These are phyloP conservation scores for Astrocystis sublimbata DNA, from an alignment of 495 filamentous ascomycete species.

Conservation along the genomic window DNA sequence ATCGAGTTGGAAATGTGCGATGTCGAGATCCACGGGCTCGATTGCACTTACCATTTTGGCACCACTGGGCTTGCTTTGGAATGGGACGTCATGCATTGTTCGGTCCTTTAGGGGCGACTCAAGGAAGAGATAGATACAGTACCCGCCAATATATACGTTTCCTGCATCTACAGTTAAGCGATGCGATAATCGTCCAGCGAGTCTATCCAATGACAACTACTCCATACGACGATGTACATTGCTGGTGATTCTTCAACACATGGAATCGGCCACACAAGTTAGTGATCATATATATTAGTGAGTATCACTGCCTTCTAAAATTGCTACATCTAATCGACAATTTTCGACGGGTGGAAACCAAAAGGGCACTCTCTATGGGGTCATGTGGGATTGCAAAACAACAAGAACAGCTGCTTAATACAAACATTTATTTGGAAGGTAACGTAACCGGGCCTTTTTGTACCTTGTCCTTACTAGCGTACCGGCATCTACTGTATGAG, in stretches of 20 bases:
- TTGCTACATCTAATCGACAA: background rate
- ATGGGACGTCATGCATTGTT: background rate
- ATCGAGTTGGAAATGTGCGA: background rate
- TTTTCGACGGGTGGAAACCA: too few relatives aligned
- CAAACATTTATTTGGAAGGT: too few relatives aligned
- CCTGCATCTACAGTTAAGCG: background rate
- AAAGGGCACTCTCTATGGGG: too few relatives aligned
- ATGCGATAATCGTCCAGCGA: slow-evolving; percentile 4
- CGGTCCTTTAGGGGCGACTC: background rate
- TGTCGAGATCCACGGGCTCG: background rate
- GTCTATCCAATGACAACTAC: background rate
- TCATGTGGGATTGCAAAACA: too few relatives aligned
- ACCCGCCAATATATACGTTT: slow-evolving; percentile 6
- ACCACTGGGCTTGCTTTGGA: background rate
- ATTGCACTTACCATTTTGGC: slow-evolving; percentile 6
- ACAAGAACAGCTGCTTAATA: too few relatives aligned
- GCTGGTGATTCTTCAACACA: background rate
- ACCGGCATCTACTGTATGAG: too few relatives aligned
- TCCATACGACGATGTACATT: background rate
- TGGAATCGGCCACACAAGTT: background rate
- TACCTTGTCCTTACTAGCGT: too few relatives aligned
- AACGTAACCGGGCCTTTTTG: too few relatives aligned
- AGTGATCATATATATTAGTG: background rate
- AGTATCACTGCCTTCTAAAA: background rate
- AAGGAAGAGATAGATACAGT: slow-evolving; percentile 1